Conservation (phyloP, 2,329 filamentous ascomycete genomes). For the Cercospora sp. region DNA sequence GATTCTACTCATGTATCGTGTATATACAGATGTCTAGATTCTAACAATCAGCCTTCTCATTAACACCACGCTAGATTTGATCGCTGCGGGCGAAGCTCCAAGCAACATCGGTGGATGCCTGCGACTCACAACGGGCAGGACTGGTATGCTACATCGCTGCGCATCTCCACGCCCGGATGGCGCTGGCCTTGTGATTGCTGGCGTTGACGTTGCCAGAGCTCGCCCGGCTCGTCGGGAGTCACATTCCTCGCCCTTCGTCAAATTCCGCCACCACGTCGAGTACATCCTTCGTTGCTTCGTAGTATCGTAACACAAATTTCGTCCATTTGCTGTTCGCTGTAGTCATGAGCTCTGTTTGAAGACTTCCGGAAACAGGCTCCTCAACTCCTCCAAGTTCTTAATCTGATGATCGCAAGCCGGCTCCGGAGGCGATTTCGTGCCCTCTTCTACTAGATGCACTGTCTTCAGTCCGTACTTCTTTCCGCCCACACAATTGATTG, state of each 20-base stretch:
- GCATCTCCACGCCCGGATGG: neutral
- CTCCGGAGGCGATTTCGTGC: slow-evolving; percentile 60
- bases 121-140: neutral
- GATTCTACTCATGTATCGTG: neutral
- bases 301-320: neutral
- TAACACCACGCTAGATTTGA: neutral
- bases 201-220: neutral
- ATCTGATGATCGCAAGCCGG: slow-evolving; percentile 71
- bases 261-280: neutral
- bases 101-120: neutral
- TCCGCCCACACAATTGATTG: slow-evolving; percentile 75
- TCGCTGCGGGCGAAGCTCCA: neutral
- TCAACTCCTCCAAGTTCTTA: slow-evolving; percentile 71
- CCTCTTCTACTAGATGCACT: slow-evolving; percentile 80
- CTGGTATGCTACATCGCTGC: neutral
- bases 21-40: slow-evolving; percentile 13
- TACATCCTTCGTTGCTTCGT: slow-evolving; percentile 1
- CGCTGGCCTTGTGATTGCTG: neutral
- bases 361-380: slow-evolving; percentile 74
- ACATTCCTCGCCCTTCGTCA: neutral
- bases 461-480: slow-evolving; percentile 81
- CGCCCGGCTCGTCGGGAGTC: neutral
- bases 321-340: neutral
- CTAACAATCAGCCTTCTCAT: neutral
- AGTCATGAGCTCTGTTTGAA: slow-evolving; percentile 60